Evolutionary conservation across 2,329 filamentous ascomycete species (phyloP).

Genomic region (Venturiaceae sp.): DNA sequence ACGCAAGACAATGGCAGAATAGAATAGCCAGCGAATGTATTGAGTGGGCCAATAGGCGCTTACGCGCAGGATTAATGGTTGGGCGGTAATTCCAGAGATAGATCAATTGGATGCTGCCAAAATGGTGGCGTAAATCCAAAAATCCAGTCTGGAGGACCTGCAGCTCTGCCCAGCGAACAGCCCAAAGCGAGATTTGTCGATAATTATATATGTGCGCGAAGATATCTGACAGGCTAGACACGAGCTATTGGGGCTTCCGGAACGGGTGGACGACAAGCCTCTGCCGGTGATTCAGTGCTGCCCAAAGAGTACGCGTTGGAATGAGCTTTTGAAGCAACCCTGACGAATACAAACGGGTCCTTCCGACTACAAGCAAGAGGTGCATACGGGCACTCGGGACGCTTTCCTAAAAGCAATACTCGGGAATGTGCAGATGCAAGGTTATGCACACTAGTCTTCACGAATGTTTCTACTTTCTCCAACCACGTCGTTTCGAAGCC

Average conservation of each 20-base stretch:
- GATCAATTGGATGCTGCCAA: too few species aligned
- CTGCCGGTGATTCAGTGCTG: too few species aligned
- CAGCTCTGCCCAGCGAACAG: neutral
- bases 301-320: too few species aligned
- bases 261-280: neutral
- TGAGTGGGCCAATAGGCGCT: neutral
- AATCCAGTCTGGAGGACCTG: neutral
- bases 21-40: too few species aligned
- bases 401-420: too few species aligned
- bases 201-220: neutral
- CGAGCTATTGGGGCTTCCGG: neutral
- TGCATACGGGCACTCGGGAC: too few species aligned
- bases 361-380: neutral
- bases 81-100: neutral
- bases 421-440: neutral
- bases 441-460: neutral
- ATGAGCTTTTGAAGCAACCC: too few species aligned
- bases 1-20: too few species aligned
- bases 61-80: neutral
- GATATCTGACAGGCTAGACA: neutral
- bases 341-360: too few species aligned
- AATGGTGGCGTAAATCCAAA: neutral
- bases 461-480: neutral
- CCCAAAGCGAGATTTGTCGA: neutral
- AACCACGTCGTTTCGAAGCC: neutral